Percentiles rank a stretch among this genome's conserved stretches.
These are phyloP conservation scores for Penicillium simplicissimum DNA, from an alignment of 495 filamentous ascomycete genomes.

Conservation along the genomic window DNA sequence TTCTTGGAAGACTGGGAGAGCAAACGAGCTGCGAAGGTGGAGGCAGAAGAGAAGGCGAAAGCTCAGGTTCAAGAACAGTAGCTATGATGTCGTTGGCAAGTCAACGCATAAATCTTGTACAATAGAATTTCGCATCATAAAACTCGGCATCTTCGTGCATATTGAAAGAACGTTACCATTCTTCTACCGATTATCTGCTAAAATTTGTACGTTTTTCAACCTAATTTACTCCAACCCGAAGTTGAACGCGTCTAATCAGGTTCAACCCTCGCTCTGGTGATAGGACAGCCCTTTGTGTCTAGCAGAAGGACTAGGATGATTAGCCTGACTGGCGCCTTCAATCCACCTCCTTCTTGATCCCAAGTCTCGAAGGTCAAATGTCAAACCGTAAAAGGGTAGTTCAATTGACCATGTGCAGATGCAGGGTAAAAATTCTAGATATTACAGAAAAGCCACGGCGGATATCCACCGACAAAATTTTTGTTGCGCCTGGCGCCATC, in stretches of 20 bases:
- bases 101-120: neutral
- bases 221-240: no score
- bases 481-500: constrained; percentile 23
- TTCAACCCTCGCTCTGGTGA: no score
- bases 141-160: neutral
- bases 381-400: constrained; percentile 8
- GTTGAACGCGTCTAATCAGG: no score
- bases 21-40: constrained; percentile 32
- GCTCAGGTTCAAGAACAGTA: constrained; percentile 8
- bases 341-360: neutral
- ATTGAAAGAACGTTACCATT: neutral
- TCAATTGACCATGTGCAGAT: constrained; percentile 25
- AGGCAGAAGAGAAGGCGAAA: constrained; percentile 15
- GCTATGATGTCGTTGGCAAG: neutral
- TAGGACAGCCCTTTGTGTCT: no score
- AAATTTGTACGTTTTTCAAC: no score
- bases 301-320: no score
- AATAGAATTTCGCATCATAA: neutral
- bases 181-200: no score
- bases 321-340: no score
- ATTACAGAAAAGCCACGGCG: constrained; percentile 28
- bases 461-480: constrained; percentile 17
- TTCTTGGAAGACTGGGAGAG: constrained; percentile 64
- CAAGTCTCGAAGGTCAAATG: neutral
- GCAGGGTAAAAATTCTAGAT: constrained; percentile 27